Conservation (phyloP, 2,329 filamentous ascomycete species). For the Aureobasidium sp. region DNA sequence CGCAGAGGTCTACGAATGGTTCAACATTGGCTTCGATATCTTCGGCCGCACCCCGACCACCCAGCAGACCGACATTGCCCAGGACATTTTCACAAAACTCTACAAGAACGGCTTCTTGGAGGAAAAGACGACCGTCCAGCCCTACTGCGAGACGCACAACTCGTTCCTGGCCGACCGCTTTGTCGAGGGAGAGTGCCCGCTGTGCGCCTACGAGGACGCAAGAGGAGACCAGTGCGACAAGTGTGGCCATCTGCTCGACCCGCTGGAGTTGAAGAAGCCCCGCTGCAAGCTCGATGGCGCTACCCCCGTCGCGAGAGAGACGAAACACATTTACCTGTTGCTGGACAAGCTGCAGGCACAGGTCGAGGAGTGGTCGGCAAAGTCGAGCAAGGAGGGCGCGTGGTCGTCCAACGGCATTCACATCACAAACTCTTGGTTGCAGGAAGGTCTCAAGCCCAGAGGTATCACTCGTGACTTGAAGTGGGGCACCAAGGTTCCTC, state of each 20-base stretch:
- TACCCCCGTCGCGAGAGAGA: slow-evolving; percentile 68
- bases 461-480: slow-evolving; percentile 88
- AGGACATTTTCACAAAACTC: slow-evolving; percentile 82
- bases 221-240: slow-evolving; percentile 47
- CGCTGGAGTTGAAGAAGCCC: slow-evolving; percentile 62
- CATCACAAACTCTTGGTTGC: slow-evolving; percentile 74
- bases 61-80: slow-evolving; percentile 85
- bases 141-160: slow-evolving; percentile 63
- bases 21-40: slow-evolving; percentile 87
- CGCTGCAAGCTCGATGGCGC: slow-evolving; percentile 86
- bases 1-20: slow-evolving; percentile 90
- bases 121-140: slow-evolving; percentile 79
- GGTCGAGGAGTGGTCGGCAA: slow-evolving; percentile 68
- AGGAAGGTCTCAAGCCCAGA: slow-evolving; percentile 73
- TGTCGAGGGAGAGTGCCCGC: slow-evolving; percentile 69
- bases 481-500: slow-evolving; percentile 65
- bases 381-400: slow-evolving; percentile 61
- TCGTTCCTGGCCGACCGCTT: slow-evolving; percentile 76
- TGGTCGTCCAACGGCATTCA: slow-evolving; percentile 68
- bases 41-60: slow-evolving; percentile 87
- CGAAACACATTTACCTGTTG: slow-evolving; percentile 84
- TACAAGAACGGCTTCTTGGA: slow-evolving; percentile 80
- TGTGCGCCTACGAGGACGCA: slow-evolving; percentile 50
- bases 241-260: slow-evolving; percentile 40
- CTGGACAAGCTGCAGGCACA: slow-evolving; percentile 73